Evolutionary conservation across 495 filamentous ascomycete genomes (phyloP), one percentile per base, ranked within the genome.

Genomic region (Tetracladium setigerum): DNA sequence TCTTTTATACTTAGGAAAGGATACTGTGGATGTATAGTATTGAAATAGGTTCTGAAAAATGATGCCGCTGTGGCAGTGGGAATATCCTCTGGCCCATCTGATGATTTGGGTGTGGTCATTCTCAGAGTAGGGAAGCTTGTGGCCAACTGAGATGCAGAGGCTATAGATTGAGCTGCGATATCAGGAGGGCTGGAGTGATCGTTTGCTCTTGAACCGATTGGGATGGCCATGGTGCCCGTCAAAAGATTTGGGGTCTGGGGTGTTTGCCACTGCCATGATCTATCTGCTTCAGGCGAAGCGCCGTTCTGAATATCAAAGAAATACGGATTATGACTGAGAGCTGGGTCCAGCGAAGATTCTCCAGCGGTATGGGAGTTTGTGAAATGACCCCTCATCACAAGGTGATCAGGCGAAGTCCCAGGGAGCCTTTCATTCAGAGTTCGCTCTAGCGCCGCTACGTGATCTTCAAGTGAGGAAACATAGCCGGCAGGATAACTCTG

Each of bases 11-110:
- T 33, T 18, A 47, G 19, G 17, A 47, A 47, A 10, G 44, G 44
- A 24, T 47, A 47, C 16, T 47, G 44, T 38, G 44, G 32, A 47
- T 47, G 44, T 1, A 47, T 38, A 2, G 30, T 15, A 3, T 47
- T 32, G 30, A 47, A 47, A 38, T 47, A 47, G 8, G 44, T 47
- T 27, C 44, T 32, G 30, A 47, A 47, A 27, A 38, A 47, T 14
- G 44, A 47, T 5, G 44, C 44, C 8, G 22, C 22, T 3, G 22
- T 27, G 3, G 22, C 22, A 7, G 22, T 27, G 35, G 40, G 40
- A n/a, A 42, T 42, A 13, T 42, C 40, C 7, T 42, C 40, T 27
- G 30, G 24, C 15, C 18, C 24, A 13, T 42, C 40, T 30, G 40
- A 30, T 30, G 40, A 30, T 42, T 27, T 42, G 22, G 22, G 22